These are phyloP conservation scores for Elsinoe arachidis DNA, from an alignment of 2,329 filamentous ascomycete genomes.

Conservation along the genomic window DNA sequence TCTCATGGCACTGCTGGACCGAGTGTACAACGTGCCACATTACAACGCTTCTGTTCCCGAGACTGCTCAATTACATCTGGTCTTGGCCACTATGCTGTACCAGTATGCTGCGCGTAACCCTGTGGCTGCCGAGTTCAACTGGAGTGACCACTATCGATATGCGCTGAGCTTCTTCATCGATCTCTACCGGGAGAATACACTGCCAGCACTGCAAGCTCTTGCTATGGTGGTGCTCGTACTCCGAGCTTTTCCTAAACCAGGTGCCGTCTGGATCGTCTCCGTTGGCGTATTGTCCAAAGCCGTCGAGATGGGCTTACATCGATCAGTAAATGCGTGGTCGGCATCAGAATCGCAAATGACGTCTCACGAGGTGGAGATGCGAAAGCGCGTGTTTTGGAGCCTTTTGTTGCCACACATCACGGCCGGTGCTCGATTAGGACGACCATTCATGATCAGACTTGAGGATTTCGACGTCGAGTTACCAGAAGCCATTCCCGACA, in stretches of 20 bases:
- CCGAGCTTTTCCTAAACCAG: slow-evolving; percentile 70
- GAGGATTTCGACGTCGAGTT: slow-evolving; percentile 74
- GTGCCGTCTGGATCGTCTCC: slow-evolving; percentile 60
- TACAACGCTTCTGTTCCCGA: slow-evolving; percentile 58
- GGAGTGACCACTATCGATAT: slow-evolving; percentile 72
- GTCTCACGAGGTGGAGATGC: slow-evolving; percentile 58
- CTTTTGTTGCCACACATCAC: slow-evolving; percentile 58
- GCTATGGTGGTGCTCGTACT: slow-evolving; percentile 63
- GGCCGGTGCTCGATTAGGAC: slow-evolving; percentile 66
- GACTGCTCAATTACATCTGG: slow-evolving; percentile 64
- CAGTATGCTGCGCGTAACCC: slow-evolving; percentile 64
- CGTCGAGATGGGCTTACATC: slow-evolving; percentile 67
- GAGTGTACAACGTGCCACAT: slow-evolving; percentile 60
- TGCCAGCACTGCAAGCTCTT: slow-evolving; percentile 64
- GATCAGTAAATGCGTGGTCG: slow-evolving; percentile 55
- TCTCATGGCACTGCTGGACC: slow-evolving; percentile 58
- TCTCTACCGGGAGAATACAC: slow-evolving; percentile 51
- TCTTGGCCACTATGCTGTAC: slow-evolving; percentile 69
- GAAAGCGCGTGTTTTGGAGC: slow-evolving; percentile 71
- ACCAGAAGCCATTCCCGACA: slow-evolving; percentile 63
- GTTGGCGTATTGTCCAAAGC: slow-evolving; percentile 58
- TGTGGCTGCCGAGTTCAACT: slow-evolving; percentile 51
- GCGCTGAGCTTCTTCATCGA: slow-evolving; percentile 60
- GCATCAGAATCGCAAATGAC: slow-evolving; percentile 40
- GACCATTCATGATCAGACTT: slow-evolving; percentile 64